Conservation (phyloP, 2,329 filamentous ascomycete genomes). For the Cladosporium sp. region DNA sequence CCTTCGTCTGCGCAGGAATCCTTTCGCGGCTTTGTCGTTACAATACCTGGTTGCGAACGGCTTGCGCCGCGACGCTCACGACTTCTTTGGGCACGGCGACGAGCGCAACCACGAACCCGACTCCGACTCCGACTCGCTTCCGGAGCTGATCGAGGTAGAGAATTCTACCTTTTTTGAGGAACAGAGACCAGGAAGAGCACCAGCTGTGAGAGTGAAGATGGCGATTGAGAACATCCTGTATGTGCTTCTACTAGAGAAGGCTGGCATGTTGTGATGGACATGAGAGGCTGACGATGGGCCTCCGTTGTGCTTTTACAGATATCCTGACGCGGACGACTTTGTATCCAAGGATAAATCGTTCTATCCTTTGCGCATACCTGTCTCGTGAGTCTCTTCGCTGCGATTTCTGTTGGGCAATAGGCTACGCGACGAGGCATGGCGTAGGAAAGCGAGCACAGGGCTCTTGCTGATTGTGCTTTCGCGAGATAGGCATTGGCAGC, state of each 20-base stretch:
- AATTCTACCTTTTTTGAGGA: too few relatives aligned
- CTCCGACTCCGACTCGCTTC: background rate
- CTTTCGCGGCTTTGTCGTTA: background rate
- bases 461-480: constrained; percentile 29
- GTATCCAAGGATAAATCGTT: constrained; percentile 42
- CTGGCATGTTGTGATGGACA: too few relatives aligned
- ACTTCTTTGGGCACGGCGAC: background rate
- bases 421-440: constrained; percentile 18
- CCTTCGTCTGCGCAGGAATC: background rate
- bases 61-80: background rate
- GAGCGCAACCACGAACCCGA: background rate
- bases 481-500: constrained; percentile 62
- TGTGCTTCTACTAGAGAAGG: background rate
- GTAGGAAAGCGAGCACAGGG: background rate
- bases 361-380: constrained; percentile 47
- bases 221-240: constrained; percentile 29
- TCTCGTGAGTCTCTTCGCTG: constrained; percentile 37
- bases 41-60: background rate
- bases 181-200: background rate
- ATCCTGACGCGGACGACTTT: constrained; percentile 44
- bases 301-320: constrained; percentile 28
- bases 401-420: constrained; percentile 16
- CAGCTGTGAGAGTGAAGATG: constrained; percentile 18
- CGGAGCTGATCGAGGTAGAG: background rate
- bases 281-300: constrained; percentile 8